These are phyloP conservation scores for Pseudomonodictys pantanalensis DNA, from an alignment of 495 filamentous ascomycete genomes.

Conservation along the genomic window DNA sequence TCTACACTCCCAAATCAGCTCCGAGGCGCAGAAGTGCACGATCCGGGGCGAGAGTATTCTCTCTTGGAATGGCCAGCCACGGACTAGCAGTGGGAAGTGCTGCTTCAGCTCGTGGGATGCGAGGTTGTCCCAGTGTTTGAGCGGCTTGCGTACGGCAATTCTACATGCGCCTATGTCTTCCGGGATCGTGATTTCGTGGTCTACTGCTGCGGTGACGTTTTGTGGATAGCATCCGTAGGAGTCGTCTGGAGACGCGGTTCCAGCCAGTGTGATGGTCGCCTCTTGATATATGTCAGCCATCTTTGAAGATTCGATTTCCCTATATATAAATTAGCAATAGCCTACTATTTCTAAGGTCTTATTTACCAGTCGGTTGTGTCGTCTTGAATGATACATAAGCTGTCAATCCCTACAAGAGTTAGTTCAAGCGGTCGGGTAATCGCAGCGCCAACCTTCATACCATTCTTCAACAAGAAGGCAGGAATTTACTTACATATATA, in stretches of 20 bases:
- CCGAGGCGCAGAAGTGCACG: constrained; percentile 1
- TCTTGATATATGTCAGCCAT: constrained; percentile 14
- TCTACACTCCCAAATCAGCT: constrained; percentile 9
- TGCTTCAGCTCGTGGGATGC: neutral
- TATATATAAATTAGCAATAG: too few species aligned
- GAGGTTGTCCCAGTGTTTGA: constrained; percentile 8
- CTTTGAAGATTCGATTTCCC: constrained; percentile 8
- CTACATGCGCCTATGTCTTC: neutral
- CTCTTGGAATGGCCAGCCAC: constrained; percentile 9
- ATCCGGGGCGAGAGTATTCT: constrained; percentile 2
- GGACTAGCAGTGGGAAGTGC: constrained; percentile 1
- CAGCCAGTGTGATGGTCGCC: constrained; percentile 1
- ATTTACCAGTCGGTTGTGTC: constrained; percentile 2
- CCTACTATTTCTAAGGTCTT: too few species aligned
- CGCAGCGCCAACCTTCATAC: too few species aligned
- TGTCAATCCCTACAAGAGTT: too few species aligned
- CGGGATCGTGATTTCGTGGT: neutral
- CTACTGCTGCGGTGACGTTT: too few species aligned
- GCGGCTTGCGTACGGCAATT: neutral
- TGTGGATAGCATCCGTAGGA: constrained; percentile 9
- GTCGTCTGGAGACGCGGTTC: neutral
- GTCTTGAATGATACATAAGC: constrained; percentile 1
- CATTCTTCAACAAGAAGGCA: too few species aligned
- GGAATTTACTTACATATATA: constrained; percentile 19
- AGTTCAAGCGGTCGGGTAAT: too few species aligned